phyloP scores from a whole-genome alignment of 345 rosid genomes.

The Moringa oleifera region DNA sequence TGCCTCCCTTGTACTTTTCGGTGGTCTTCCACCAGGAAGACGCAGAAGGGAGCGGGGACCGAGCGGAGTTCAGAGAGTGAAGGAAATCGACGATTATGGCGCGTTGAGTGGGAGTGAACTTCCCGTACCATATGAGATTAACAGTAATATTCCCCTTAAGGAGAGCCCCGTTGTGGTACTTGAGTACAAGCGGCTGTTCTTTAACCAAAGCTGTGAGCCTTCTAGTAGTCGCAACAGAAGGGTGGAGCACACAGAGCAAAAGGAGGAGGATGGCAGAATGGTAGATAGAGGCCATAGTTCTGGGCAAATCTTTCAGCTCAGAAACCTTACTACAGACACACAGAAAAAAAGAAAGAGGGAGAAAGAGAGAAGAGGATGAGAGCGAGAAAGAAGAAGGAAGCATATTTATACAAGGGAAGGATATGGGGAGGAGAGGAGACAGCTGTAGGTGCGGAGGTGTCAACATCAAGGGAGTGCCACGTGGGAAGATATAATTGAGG shows the following conservation, averaged over 20 bases:
- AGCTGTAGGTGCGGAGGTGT: conserved; percentile 21
- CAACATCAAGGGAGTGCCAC: conserved; percentile 16
- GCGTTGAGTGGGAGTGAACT: conserved; percentile 61
- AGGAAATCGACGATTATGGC: conserved; percentile 73
- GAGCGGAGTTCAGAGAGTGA: conserved; percentile 37
- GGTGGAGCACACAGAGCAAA: conserved; percentile 15
- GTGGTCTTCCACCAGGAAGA: conserved; percentile 85
- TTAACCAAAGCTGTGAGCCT: conserved; percentile 11
- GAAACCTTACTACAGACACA: too few relatives aligned
- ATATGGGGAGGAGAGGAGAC: conserved; percentile 6
- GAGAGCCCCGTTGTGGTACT: conserved; percentile 61
- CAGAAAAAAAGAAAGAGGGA: conserved; percentile 7
- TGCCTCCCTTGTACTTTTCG: conserved; percentile 56
- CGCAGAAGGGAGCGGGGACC: conserved; percentile 38
- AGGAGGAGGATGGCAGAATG: conserved; percentile 16
- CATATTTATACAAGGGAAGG: conserved; percentile 21
- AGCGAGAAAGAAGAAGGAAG: background rate
- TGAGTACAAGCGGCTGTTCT: conserved; percentile 30
- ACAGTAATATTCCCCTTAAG: conserved; percentile 59
- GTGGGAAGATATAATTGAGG: conserved; percentile 23
- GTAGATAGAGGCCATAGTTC: conserved; percentile 13
- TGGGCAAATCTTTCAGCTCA: too few relatives aligned
- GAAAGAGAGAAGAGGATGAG: background rate
- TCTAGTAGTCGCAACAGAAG: conserved; percentile 11
- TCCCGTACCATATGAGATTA: conserved; percentile 86